Percentiles rank a stretch among this genome's conserved stretches.
Evolutionary conservation across 352 stramenopile species (phyloP).

Genomic region (Globisporangium okanoganense): DNA sequence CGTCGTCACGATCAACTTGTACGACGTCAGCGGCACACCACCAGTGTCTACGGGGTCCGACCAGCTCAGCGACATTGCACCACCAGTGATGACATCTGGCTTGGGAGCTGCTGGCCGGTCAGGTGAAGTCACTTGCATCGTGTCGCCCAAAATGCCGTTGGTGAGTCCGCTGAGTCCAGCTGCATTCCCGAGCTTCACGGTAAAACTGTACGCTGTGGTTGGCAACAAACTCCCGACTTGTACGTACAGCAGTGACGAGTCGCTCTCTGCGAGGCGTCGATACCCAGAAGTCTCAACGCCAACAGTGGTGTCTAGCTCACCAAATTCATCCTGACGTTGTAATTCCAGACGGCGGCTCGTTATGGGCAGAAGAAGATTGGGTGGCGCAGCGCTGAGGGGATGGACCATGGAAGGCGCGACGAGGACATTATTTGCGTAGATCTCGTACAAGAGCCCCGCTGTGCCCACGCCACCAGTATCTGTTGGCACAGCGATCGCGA

Average conservation of each 20-base stretch:
- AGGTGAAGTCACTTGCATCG: conserved; percentile 20
- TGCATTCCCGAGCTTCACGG: conserved; percentile 27
- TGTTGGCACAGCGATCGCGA: conserved; percentile 26
- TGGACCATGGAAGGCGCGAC: conserved; percentile 19
- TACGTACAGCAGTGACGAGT: conserved; percentile 14
- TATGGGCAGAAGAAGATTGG: background rate
- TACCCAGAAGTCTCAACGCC: background rate
- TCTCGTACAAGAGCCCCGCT: conserved; percentile 26
- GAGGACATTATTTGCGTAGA: conserved; percentile 39
- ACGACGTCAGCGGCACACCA: conserved; percentile 39
- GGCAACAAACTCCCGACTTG: conserved; percentile 45
- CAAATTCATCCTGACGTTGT: too few relatives aligned
- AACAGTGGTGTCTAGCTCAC: background rate
- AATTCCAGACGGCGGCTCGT: conserved; percentile 5
- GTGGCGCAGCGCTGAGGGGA: background rate
- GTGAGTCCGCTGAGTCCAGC: conserved; percentile 28
- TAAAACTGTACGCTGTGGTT: conserved; percentile 38
- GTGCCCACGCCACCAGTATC: conserved; percentile 40
- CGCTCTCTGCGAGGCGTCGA: conserved; percentile 5
- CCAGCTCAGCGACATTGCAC: conserved; percentile 38
- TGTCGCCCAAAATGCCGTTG: conserved; percentile 8
- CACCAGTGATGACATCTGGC: conserved; percentile 26
- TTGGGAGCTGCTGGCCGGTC: conserved; percentile 24
- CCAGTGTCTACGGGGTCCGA: conserved; percentile 46
- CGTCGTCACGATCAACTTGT: conserved; percentile 25